Base-by-base conservation (phyloP, 2,329 filamentous ascomycete genomes). In the Dactylellina parvicollis region DNA sequence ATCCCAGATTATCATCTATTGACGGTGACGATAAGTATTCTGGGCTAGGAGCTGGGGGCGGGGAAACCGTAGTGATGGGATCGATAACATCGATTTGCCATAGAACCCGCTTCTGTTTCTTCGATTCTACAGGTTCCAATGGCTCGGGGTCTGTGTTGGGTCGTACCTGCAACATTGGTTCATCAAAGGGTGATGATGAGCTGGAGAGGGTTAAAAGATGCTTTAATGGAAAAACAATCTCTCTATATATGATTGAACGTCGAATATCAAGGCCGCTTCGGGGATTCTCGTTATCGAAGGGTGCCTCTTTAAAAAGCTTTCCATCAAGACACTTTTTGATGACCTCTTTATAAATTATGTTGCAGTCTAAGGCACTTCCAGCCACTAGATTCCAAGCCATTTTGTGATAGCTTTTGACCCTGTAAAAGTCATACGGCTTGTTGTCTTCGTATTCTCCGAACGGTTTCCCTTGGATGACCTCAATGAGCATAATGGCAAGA, bases 291-390 rank as follows among this genome's bases (percentile, higher is more conserved):
- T 28, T 26, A 22, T 72, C 59, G 34, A 72, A 72, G 3, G 59
- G 59, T 1, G 67, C 67, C 4, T 65, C 60, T 20, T 55, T 55
- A 22, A 72, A 72, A 2, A 72, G 10, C 14, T 55, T 65, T 20
- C 67, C 54, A 44, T 72, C 59, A 1, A 72, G 36, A 20, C 67
- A 72, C 22, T 65, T 72, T 34, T 65, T 65, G 18, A 72, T 60
- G 3, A 72, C 46, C n/a, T 72, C 60, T 8, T 65, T 72, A 32
- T 72, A 72, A 1, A 72, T 57, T 16, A 72, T 46, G 20, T 72
- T 54, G 59, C 67, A 72, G 49, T 72, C 59, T 18, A 72, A 18
- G 4, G 34, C 30, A 3, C 28, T 38, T 5, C 59, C 54, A 26
- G 55, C 28, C 2, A 64, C 26, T 7, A 65, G 14, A 26, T 44